phyloP scores from a whole-genome alignment of 1,284 basidiomycete genomes.

The Puccinia polysora region DNA sequence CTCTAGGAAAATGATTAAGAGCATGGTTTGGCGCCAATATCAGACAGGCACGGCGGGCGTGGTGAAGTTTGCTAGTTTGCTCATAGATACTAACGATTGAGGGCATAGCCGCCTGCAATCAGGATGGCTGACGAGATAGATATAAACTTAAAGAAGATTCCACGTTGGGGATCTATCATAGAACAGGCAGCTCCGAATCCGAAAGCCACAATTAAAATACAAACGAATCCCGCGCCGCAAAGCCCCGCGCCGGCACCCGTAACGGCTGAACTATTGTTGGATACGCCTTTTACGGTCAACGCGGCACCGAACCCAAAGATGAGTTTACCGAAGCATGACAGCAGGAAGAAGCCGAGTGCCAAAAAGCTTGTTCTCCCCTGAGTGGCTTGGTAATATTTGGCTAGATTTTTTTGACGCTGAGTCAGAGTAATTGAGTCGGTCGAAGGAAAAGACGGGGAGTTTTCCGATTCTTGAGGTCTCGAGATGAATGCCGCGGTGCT shows the following conservation, averaged over 20 bases:
- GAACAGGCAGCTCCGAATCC: slow-evolving; percentile 27
- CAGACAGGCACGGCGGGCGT: neutral
- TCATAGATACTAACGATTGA: slow-evolving; percentile 34
- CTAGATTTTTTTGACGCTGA: slow-evolving; percentile 14
- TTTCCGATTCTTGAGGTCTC: too few species aligned
- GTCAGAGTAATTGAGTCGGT: slow-evolving; percentile 10
- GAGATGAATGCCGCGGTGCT: too few species aligned
- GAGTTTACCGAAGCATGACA: slow-evolving; percentile 32
- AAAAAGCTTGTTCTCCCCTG: slow-evolving; percentile 9
- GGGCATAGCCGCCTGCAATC: slow-evolving; percentile 28
- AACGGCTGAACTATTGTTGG: neutral
- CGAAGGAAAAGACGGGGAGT: slow-evolving; percentile 5
- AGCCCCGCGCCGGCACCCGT: neutral
- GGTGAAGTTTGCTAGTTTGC: neutral
- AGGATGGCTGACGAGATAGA: slow-evolving; percentile 19
- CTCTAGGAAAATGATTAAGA: slow-evolving; percentile 3
- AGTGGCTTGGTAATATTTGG: slow-evolving; percentile 1
- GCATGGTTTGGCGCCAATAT: neutral
- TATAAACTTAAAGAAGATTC: slow-evolving; percentile 29
- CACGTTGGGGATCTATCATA: neutral
- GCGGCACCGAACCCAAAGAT: slow-evolving; percentile 34
- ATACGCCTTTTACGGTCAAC: slow-evolving; percentile 28
- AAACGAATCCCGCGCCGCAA: slow-evolving; percentile 15
- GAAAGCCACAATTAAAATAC: slow-evolving; percentile 35
- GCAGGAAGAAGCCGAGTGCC: slow-evolving; percentile 13